Evolutionary conservation across 1,284 basidiomycete species (phyloP), one percentile per base, ranked within the genome.

Genomic region (Microstroma glucosiphilum): DNA sequence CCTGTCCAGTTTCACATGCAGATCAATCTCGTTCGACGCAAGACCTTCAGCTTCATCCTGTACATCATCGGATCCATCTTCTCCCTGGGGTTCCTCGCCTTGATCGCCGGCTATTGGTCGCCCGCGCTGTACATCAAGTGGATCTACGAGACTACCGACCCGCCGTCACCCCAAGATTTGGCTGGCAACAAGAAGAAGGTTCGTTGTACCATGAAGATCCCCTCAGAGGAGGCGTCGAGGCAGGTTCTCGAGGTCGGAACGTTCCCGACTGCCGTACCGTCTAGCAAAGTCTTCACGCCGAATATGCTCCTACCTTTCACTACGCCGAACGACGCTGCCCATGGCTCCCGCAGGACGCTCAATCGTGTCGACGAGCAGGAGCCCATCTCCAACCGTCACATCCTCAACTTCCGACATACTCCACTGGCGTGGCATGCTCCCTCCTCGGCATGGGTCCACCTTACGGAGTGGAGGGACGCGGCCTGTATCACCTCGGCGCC

Each of bases 351-450:
- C 41, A n/a, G 11, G 11, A 43, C 41, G 11, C 60, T 68, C 12
- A 26, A 6, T 40, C 37, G 61, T 57, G 42, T 70, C 40, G n/a
- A n/a, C n/a, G n/a, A n/a, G n/a, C n/a, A n/a, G n/a, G n/a, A n/a
- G n/a, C n/a, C n/a, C n/a, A n/a, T n/a, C n/a, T n/a, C n/a, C n/a
- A n/a, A n/a, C n/a, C n/a, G n/a, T n/a, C 61, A 64, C 37, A 37
- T 68, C 19, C 62, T 70, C 56, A 66, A 68, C 25, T 70, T 66
- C 58, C 56, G 64, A 11, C 62, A 66, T 9, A 68, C 64, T 46
- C 61, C 64, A 15, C 64, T 70, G 53, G 59, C 68, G 40, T 60
- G 66, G 1, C 66, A 70, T 26, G 61, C 66, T 3, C 23, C 55
- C 26, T 56, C 68, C 0, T 63, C 62, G 41, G 68, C 62, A 42